Evolutionary conservation across 495 filamentous ascomycete genomes (phyloP).

Genomic region (Aspergillus sclerotiicarbonarius): DNA sequence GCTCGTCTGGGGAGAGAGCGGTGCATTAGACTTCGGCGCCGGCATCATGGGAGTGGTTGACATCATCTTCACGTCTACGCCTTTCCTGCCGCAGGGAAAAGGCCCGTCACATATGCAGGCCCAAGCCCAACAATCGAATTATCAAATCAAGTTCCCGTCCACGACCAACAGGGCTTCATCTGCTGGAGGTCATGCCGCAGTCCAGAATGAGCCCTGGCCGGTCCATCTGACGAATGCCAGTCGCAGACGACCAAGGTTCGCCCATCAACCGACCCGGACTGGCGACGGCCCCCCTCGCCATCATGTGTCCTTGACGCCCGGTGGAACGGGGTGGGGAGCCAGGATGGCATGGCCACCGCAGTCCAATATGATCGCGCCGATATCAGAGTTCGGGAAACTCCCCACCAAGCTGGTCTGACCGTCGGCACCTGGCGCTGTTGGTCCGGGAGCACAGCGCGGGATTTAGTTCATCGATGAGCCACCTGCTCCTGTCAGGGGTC

Average conservation of each 20-base stretch:
- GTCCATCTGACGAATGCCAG: conserved; percentile 29
- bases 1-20: conserved; percentile 14
- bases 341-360: conserved; percentile 4
- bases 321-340: conserved; percentile 7
- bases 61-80: conserved; percentile 29
- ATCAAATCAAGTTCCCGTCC: conserved; percentile 27
- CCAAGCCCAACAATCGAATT: conserved; percentile 21
- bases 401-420: conserved; percentile 4
- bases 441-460: conserved; percentile 8
- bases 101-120: conserved; percentile 23
- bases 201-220: conserved; percentile 18
- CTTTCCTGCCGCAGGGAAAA: conserved; percentile 5
- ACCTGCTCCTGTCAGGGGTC: conserved; percentile 20
- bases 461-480: conserved; percentile 15
- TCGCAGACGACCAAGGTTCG: conserved; percentile 9
- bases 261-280: conserved; percentile 14
- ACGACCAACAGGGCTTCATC: conserved; percentile 28
- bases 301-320: conserved; percentile 17
- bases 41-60: conserved; percentile 32
- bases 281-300: conserved; percentile 5
- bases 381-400: conserved; percentile 7
- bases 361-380: conserved; percentile 17
- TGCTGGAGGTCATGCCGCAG: conserved; percentile 24
- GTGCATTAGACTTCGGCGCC: conserved; percentile 28
- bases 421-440: conserved; percentile 12